These are phyloP conservation scores for Botrytis medusae DNA, from an alignment of 2,329 filamentous ascomycete species.

Conservation along the genomic window DNA sequence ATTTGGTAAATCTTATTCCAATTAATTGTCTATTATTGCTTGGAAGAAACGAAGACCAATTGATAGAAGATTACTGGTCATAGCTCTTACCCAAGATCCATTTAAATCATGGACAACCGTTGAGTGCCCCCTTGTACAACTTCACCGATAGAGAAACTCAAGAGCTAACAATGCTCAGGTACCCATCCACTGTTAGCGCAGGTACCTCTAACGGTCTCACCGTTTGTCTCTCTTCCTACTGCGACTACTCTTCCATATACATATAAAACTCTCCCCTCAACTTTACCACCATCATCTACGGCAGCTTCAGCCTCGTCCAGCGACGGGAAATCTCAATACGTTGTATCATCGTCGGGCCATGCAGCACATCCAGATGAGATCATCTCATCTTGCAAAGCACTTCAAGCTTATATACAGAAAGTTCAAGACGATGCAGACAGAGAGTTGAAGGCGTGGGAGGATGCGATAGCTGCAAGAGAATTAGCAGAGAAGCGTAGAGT, in stretches of 20 bases:
- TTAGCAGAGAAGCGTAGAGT: slow-evolving; percentile 77
- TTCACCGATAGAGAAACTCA: neutral
- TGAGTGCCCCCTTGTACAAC: slow-evolving; percentile 9
- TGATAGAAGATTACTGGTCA: slow-evolving; percentile 5
- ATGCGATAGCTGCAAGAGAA: slow-evolving; percentile 62
- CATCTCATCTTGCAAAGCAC: slow-evolving; percentile 72
- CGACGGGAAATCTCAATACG: slow-evolving; percentile 64
- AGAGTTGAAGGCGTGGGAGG: slow-evolving; percentile 69
- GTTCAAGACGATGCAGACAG: slow-evolving; percentile 66
- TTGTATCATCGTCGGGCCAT: slow-evolving; percentile 75
- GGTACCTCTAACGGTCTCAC: slow-evolving; percentile 88
- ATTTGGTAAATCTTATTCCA: slow-evolving; percentile 3
- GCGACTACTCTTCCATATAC: slow-evolving; percentile 93
- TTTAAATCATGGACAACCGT: slow-evolving; percentile 21
- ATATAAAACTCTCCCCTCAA: slow-evolving; percentile 86
- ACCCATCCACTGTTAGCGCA: slow-evolving; percentile 88
- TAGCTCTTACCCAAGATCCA: slow-evolving; percentile 13
- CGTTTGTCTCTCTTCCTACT: slow-evolving; percentile 86
- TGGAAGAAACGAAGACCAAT: neutral
- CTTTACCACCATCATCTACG: slow-evolving; percentile 72
- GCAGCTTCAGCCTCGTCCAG: slow-evolving; percentile 47
- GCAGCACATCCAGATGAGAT: slow-evolving; percentile 87
- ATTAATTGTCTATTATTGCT: neutral
- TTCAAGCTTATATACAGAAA: slow-evolving; percentile 72
- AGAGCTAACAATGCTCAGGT: slow-evolving; percentile 46